Base-by-base conservation (phyloP, 2,329 filamentous ascomycete genomes). In the Neonectria hederae region DNA sequence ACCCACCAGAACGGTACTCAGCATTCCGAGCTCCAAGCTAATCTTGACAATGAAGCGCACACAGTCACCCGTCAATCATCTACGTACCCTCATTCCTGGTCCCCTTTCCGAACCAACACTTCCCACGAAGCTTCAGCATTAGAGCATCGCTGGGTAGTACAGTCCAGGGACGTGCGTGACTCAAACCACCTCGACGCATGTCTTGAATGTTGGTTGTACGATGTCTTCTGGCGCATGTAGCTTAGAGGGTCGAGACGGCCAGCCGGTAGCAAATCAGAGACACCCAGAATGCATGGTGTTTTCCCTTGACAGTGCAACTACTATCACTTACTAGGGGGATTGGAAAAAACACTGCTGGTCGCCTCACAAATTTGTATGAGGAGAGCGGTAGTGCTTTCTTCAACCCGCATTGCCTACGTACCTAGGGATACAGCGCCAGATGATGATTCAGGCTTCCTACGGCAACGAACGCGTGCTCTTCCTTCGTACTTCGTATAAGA, bases 221-320 rank as follows among this genome's bases (percentile, higher is more conserved):
- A 35, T 45, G 52, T 32, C 38, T 43, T 46, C 26, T 21, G 21
- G 53, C 17, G 48, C 62, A 65, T 59, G 49, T 22, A 51, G 59
- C 32, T 49, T 52, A 19, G 57, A 55, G 57, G 62, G 53, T 42
- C 57, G 46, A 53, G 48, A 65, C 63, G 43, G 53, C 55, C 54
- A 59, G 51, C 59, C 55, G 59, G 59, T 65, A 65, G 56, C 63
- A 56, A 63, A 65, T 65, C 59, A 65, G 45, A 59, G 54, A n/a
- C 51, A 28, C 13, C 26, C 32, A 11, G 21, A 19, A 40, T 40
- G 48, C 56, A 55, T 52, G 32, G 49, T 45, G 35, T 24, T 28
- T 32, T 32, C 24, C 28, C 40, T 55, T 49, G 19, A 21, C 49
- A 21, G 32, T 38, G 49, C 30, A n/a, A n/a, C 11, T 54, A n/a